These are phyloP conservation scores for Circinella umbellata DNA, from an alignment of 371 early-diverging fungal genomes.

Conservation along the genomic window DNA sequence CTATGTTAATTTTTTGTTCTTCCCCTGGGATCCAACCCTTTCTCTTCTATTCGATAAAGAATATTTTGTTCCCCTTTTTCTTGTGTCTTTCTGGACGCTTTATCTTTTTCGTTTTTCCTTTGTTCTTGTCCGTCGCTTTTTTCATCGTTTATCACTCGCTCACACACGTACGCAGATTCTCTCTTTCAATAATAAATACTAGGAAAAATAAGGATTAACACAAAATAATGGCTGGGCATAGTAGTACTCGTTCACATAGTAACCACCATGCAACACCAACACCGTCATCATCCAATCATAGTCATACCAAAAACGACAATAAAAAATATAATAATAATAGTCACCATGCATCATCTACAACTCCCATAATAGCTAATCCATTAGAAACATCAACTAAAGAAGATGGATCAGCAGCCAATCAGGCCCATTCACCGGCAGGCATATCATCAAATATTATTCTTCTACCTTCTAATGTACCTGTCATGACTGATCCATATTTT, in stretches of 20 bases:
- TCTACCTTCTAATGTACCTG: not conserved
- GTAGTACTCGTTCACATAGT: not conserved
- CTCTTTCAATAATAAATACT: too few relatives aligned
- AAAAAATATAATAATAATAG: not conserved
- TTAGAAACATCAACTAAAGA: not conserved
- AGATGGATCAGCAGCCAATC: not conserved
- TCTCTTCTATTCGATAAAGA: too few relatives aligned
- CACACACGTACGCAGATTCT: too few relatives aligned
- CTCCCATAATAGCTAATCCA: not conserved
- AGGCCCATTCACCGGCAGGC: not conserved
- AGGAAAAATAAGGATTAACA: too few relatives aligned
- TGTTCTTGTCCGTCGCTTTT: too few relatives aligned
- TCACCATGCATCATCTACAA: not conserved
- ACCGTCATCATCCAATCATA: not conserved
- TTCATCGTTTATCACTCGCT: too few relatives aligned
- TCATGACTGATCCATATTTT: not conserved
- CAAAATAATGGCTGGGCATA: not conserved
- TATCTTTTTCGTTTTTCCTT: too few relatives aligned
- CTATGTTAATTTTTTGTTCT: too few relatives aligned
- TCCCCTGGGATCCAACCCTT: too few relatives aligned
- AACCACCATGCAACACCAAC: not conserved
- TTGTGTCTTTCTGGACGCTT: too few relatives aligned
- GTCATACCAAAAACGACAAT: not conserved
- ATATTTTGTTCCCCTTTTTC: too few relatives aligned
- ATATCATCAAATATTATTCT: not conserved